Evolutionary conservation across 257 asterid genomes (phyloP).

Genomic region (Nicotiana knightiana): DNA sequence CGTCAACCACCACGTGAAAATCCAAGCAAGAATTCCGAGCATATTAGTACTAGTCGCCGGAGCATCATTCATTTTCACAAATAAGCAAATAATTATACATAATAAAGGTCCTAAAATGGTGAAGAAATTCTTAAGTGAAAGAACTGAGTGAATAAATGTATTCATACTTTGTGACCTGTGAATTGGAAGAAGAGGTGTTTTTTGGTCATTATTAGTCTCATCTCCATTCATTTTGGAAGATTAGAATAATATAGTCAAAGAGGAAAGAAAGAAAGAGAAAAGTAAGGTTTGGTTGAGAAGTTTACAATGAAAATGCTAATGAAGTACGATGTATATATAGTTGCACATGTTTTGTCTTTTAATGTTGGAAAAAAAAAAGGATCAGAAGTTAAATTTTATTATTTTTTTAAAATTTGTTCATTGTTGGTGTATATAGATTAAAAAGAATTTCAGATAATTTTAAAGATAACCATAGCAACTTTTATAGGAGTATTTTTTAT

Average conservation of each 20-base stretch:
- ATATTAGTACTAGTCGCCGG: conserved; percentile 45
- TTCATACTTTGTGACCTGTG: conserved; percentile 29
- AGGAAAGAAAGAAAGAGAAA: neutral
- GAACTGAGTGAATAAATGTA: conserved; percentile 25
- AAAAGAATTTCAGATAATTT: no score
- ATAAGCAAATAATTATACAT: conserved; percentile 43
- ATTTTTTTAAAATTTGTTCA: no score
- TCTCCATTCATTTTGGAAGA: conserved; percentile 4
- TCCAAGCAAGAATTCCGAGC: conserved; percentile 81
- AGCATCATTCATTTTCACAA: conserved; percentile 30
- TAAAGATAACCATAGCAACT: no score
- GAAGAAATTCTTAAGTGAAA: conserved; percentile 48
- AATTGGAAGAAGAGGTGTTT: conserved; percentile 63
- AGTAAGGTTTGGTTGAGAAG: neutral
- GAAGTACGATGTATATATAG: neutral
- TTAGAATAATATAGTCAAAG: neutral
- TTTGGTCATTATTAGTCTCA: conserved; percentile 26
- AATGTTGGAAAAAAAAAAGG: neutral
- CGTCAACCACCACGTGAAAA: conserved; percentile 88
- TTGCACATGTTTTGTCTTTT: neutral
- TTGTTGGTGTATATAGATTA: no score
- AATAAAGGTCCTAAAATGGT: conserved; percentile 64
- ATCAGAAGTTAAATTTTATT: no score
- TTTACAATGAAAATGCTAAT: neutral
- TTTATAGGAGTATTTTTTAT: no score